Percentiles rank a stretch among this genome's conserved stretches.
phyloP scores from a whole-genome alignment of 352 stramenopile genomes.

The Ophiocytium majus region DNA sequence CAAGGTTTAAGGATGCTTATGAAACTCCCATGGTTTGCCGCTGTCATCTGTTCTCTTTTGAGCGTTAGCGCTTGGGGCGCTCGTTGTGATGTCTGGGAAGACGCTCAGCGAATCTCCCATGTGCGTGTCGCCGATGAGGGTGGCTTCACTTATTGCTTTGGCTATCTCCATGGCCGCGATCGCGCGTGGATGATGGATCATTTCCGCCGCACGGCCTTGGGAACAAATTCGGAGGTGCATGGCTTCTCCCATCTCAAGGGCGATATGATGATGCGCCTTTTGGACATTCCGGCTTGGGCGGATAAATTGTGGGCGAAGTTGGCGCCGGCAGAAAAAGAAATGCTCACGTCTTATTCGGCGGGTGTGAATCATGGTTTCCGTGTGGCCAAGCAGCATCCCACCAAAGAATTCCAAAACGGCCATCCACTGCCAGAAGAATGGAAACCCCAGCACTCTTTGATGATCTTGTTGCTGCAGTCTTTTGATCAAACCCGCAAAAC shows the following conservation, averaged over 20 bases:
- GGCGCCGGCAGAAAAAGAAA: neutral
- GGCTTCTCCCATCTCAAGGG: neutral
- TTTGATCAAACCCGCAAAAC: slow-evolving; percentile 14
- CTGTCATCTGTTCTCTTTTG: too few relatives aligned
- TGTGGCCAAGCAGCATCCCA: too few relatives aligned
- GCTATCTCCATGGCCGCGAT: neutral
- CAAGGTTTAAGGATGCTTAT: too few relatives aligned
- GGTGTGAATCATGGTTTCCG: neutral
- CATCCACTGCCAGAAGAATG: neutral
- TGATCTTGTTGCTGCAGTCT: neutral
- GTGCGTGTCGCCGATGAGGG: neutral
- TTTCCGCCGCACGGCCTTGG: neutral
- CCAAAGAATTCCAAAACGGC: neutral
- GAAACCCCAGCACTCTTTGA: neutral
- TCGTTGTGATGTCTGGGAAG: too few relatives aligned
- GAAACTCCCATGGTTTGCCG: too few relatives aligned
- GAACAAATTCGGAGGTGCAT: neutral
- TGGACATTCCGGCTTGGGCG: neutral
- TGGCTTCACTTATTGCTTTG: neutral
- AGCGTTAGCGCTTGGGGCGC: too few relatives aligned
- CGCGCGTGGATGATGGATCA: slow-evolving; percentile 14
- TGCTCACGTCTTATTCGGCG: neutral
- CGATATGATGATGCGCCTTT: slow-evolving; percentile 7
- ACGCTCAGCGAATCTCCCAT: too few relatives aligned
- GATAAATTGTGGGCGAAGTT: neutral